Conservation (phyloP, 1,284 basidiomycete species). For the Trichosporon sp. region DNA sequence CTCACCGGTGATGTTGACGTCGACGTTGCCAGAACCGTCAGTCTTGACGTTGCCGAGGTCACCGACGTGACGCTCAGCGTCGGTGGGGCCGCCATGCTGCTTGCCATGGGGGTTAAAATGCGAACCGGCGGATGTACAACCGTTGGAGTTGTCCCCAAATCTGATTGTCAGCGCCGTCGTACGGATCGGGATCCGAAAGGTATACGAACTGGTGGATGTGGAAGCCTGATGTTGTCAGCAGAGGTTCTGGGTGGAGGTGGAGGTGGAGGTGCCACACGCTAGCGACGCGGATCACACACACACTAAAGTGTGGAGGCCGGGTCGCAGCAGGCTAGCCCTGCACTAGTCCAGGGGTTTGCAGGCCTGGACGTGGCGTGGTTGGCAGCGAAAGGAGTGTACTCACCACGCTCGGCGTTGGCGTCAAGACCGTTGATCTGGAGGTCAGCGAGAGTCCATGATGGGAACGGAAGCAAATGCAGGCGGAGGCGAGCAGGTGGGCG, state of each 20-base stretch:
- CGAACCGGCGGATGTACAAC: constrained; percentile 65
- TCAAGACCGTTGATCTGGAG: constrained; percentile 58
- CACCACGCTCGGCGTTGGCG: constrained; percentile 57
- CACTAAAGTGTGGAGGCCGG: not conserved
- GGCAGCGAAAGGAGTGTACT: not conserved
- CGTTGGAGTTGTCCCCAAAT: constrained; percentile 45
- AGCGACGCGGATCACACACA: not conserved
- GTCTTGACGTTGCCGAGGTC: constrained; percentile 67
- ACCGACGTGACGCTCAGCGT: constrained; percentile 63
- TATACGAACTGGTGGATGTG: not conserved
- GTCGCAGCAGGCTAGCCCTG: not conserved
- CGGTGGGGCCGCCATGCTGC: constrained; percentile 60
- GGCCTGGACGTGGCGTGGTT: not conserved
- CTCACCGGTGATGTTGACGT: constrained; percentile 54
- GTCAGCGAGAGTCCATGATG: not conserved
- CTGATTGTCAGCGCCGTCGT: constrained; percentile 11
- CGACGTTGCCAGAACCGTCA: constrained; percentile 57
- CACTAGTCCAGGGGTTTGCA: constrained; percentile 54
- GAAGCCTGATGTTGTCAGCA: not conserved
- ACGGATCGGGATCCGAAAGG: no score
- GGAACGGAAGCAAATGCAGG: not conserved
- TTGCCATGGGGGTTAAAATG: constrained; percentile 70
- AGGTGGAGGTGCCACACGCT: not conserved
- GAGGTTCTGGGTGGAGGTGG: not conserved
- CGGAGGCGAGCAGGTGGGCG: not conserved